Conservation (phyloP, 1,284 basidiomycete species). For the Pascua guehoae region DNA sequence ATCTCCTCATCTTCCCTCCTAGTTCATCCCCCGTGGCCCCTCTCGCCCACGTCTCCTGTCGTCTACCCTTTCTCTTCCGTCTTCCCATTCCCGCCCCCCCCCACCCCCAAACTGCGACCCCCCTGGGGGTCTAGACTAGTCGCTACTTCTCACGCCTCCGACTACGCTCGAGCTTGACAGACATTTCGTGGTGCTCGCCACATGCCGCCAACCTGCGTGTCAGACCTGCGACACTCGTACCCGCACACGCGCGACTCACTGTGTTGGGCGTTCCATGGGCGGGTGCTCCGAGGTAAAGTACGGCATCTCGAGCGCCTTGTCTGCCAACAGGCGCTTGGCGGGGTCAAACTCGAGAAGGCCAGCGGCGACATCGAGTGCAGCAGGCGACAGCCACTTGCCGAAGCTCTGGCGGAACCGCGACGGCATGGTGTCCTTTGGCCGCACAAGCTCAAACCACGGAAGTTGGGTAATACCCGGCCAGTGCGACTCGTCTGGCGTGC, state of each 20-base stretch:
- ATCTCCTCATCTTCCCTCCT: no score
- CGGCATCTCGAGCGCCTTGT: constrained; percentile 69
- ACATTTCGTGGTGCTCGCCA: constrained; percentile 50
- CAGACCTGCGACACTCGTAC: not conserved
- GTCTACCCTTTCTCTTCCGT: no score
- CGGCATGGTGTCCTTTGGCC: constrained; percentile 68
- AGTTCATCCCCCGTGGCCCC: no score
- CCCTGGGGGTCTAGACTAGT: no score
- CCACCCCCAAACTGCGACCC: no score
- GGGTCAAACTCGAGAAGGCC: constrained; percentile 81
- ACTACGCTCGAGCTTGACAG: constrained; percentile 32
- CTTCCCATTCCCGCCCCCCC: no score
- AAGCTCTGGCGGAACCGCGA: constrained; percentile 75
- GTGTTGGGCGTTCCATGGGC: constrained; percentile 65
- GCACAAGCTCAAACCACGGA: constrained; percentile 97
- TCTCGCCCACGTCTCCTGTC: no score
- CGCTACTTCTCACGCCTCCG: constrained; percentile 12
- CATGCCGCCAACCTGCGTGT: constrained; percentile 27
- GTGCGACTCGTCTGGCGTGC: constrained; percentile 74
- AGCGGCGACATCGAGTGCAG: constrained; percentile 79
- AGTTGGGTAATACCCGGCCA: constrained; percentile 81
- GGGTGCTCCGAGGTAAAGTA: constrained; percentile 85
- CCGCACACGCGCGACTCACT: constrained; percentile 58
- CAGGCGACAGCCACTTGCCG: constrained; percentile 77
- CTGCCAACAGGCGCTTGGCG: constrained; percentile 67